Base-by-base conservation (phyloP, 768 basidiomycete genomes). In the Phallus indusiatus region DNA sequence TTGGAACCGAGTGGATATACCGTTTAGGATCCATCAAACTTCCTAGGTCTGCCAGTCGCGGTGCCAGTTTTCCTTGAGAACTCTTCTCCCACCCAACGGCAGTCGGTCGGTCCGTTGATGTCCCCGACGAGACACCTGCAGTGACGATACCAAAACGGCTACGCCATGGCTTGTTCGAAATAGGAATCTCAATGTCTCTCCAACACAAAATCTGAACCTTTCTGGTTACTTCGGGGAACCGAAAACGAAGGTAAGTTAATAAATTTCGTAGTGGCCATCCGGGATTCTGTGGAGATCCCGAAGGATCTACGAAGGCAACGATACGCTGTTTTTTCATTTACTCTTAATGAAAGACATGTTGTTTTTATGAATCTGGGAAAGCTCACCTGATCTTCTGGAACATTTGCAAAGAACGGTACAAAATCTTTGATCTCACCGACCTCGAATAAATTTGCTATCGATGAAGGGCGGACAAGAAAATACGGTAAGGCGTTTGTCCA, bases 21-120 rank as follows among this genome's bases (percentile, higher is more conserved):
- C 84, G 78, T 4, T 78, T 74, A 0, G 95, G 96, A 70, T 97
- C 94, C 94, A 98, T 96, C 85, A 94, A 90, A 0, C 94, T 88
- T 9, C 88, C 94, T 17, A 99, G 71, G 72, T 98, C 94, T 0
- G 94, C 94, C 56, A 93, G 66, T 16, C 91, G 80, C 20, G 94
- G 90, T 1, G 83, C 89, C 2, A 98, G 77, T 67, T 94, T 94
- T 18, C 93, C 94, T 67, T 82, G 81, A 18, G 76, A 79, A 70
- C 92, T 94, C 76, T 90, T 91, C 74, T 98, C 95, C 96, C 96
- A 99, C 6, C 95, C 96, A 0, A 95, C 87, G 0, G 91, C 88
- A 9, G 74, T 73, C 0, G 89, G 87, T 52, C 66, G 67, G 21
- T 49, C 67, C 7, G 21, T 33, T 53, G 53, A 24, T 57, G 56